Evolutionary conservation across 305 asterid genomes (phyloP), one percentile per base, ranked within the genome.

Genomic region (Fraxinus greggii): DNA sequence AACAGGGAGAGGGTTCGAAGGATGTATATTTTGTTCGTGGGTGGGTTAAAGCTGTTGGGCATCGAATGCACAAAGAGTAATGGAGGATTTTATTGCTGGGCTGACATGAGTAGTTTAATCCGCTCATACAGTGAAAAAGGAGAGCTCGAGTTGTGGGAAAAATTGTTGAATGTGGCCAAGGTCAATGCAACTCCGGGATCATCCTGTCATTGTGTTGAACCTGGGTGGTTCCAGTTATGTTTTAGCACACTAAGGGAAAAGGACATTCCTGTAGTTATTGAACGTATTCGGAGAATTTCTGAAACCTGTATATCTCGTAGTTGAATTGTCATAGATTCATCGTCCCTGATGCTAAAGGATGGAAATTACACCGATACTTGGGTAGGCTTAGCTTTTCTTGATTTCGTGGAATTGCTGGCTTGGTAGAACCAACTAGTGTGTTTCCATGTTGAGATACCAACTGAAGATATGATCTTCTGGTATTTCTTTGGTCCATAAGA

Each of bases 81-180:
- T 1, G 93, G 92, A 5, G 93, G 93, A 1, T 85, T 90, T 45
- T 88, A 85, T 63, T 91, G 93, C 78, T 91, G 93, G 94, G 93
- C 88, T 3, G 91, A 91, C 80, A 87, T 91, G 94, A 90, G 92
- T 76, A 56, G 87, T 45, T 85, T 91, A 72, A 87, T 86, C 38
- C 85, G 88, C 31, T 84, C 93, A 0, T 91, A 90, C 77, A 87
- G 83, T 74, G 93, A 90, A 77, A 91, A 87, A 80, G 94, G 92
- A 4, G 94, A 91, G 82, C 84, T 91, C 32, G 93, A 91, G 72
- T 86, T 91, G 31, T 91, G 91, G 93, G 91, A 90, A 19, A 88
- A 85, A 81, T 36, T 88, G 35, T 81, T 87, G 83, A 86, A 56
- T 61, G 83, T 87, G 31, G 92, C 88, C 21, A 90, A 86, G 85